Base-by-base conservation (phyloP, 495 filamentous ascomycete genomes). In the Aspergillus sclerotiicarbonarius region DNA sequence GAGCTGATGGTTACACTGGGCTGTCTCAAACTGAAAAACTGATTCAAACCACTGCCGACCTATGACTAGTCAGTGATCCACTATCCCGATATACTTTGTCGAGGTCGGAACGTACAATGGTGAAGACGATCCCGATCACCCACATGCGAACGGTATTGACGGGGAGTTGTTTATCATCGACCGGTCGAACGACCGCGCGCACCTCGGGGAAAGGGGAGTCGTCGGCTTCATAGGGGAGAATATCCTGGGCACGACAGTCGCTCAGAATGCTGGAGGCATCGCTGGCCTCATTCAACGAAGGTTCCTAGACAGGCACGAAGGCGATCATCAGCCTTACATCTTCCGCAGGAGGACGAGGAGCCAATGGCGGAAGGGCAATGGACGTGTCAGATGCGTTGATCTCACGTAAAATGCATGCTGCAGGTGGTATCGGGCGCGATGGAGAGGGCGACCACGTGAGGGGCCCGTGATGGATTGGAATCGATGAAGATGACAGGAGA, bases 121-220 rank as follows among this genome's bases (percentile, higher is more conserved):
- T 85, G 33, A 90, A 79, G 3, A 88, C 44, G 55, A 90, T 64
- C 29, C 88, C 87, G 63, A 90, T 87, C 16, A 82, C 73, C 88
- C 88, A 91, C 60, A 87, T 87, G 46, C 88, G 85, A 49, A 87
- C 77, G 6, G 88, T 90, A 54, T 87, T 89, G 30, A 82, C 77
- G 9, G 85, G 86, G 53, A 87, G 67, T n/a, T 81, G 74, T 54
- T 84, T 77, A 63, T 90, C 86, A 69, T 90, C 83, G 59, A 82
- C 83, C 53, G 84, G 67, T 20, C 56, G 61, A 13, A 74, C 71
- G 57, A 76, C 71, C 21, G 73, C 71, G 31, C 69, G 75, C 25
- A 72, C 89, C 69, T 91, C 85, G 30, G 86, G 85, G 58, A 89
- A 90, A 15, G 87, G 87, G 47, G 86, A 89, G 61, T 90, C 80